Evolutionary conservation across 2,329 filamentous ascomycete genomes (phyloP), one percentile per base, ranked within the genome.

Genomic region (Calcarisporium arbuscula): DNA sequence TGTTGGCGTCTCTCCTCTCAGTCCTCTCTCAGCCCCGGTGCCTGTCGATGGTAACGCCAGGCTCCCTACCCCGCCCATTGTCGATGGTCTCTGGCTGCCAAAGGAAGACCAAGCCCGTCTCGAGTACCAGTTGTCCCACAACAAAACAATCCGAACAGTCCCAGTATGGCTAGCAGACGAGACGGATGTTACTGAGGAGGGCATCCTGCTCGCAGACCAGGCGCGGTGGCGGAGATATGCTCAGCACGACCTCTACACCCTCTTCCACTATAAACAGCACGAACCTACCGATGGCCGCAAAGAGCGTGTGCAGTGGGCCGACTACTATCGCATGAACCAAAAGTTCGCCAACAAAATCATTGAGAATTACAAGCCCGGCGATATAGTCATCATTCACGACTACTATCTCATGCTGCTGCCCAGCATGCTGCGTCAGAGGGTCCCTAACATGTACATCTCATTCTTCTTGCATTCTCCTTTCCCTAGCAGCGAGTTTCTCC

Each of bases 211-310:
- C 44, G 85, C 82, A 48, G 85, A 95, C 49, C 89, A 95, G 64
- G 70, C 72, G 20, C 73, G 88, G 44, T 96, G 92, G 90, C 77
- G 88, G 44, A 76, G 84, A 26, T 96, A 92, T 59, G 87, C 89
- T 12, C 88, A 95, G 64, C 80, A 89, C 53, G 85, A 95, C 50
- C 70, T 96, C 19, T 95, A 94, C 64, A 88, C 86, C 2, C 73
- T 95, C 8, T 88, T 95, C 56, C 90, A 96, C 62, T 96, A 96
- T 70, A 94, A 94, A 64, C 86, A 92, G 53, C 85, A 94, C 53
- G 86, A 89, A 56, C 87, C 90, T 2, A 85, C 80, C 10, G 85
- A 95, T 56, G 88, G 88, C 22, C 79, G 84, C 46, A 78, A 79
- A 14, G 85, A 92, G 55, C 80, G 85, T 34, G 72, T 83, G 27